A percentile compares a stretch with the other conserved stretches of the same genome.
These are phyloP conservation scores for Fonsecaea multimorphosa DNA, from an alignment of 2,329 filamentous ascomycete species.

Conservation along the genomic window DNA sequence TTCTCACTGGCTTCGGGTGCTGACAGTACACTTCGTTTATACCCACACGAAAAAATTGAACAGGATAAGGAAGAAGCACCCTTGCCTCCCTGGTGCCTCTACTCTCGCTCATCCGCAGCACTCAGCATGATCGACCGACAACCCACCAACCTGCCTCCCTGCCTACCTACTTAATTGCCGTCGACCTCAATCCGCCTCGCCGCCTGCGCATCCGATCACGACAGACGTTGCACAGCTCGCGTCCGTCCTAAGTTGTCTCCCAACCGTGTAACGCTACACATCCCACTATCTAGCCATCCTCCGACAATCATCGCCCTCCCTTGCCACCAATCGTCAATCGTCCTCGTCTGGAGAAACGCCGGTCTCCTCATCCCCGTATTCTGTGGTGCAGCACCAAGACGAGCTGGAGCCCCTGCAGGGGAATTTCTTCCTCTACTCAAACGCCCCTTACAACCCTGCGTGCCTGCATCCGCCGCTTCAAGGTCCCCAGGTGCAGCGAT, in stretches of 20 bases:
- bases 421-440: not conserved
- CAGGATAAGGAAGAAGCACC: not conserved
- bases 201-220: slow-evolving; percentile 7
- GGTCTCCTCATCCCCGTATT: slow-evolving; percentile 7
- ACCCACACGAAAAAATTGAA: not conserved
- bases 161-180: not conserved
- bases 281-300: slow-evolving; percentile 15
- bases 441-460: not conserved
- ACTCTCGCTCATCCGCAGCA: not conserved
- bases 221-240: slow-evolving; percentile 16
- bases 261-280: slow-evolving; percentile 20
- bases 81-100: too few relatives aligned
- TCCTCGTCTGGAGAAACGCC: slow-evolving; percentile 16
- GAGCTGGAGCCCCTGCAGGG: slow-evolving; percentile 1
- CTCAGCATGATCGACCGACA: not conserved
- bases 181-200: not conserved
- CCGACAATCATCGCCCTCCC: slow-evolving; percentile 3
- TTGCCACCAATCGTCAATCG: not conserved
- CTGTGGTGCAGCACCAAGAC: not conserved
- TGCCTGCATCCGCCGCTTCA: slow-evolving; percentile 14
- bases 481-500: not conserved
- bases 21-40: not conserved
- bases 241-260: slow-evolving; percentile 1
- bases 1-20: slow-evolving; percentile 1
- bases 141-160: not conserved